Percentiles rank a stretch among this genome's conserved stretches.
These are phyloP conservation scores for Sporothrix phasma DNA, from an alignment of 2,329 filamentous ascomycete genomes.

Conservation along the genomic window DNA sequence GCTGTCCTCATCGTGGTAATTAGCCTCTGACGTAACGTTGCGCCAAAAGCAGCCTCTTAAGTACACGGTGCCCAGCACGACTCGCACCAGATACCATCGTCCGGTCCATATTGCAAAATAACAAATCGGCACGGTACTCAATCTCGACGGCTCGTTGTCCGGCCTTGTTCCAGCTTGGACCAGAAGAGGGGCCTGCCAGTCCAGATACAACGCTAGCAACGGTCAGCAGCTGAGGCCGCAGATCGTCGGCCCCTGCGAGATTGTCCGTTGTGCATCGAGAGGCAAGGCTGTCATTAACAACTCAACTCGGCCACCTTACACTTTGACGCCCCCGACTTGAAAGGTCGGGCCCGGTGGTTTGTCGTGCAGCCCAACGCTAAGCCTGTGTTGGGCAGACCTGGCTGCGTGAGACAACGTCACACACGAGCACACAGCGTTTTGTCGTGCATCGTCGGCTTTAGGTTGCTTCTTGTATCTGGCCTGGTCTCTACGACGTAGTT, in stretches of 20 bases:
- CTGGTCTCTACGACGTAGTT: neutral
- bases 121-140: neutral
- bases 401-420: conserved; percentile 12
- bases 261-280: neutral
- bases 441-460: neutral
- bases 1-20: neutral
- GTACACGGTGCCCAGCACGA: neutral
- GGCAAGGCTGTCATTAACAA: conserved; percentile 4
- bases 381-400: neutral
- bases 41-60: conserved; percentile 7
- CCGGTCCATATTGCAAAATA: neutral
- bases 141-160: neutral
- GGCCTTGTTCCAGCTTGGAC: neutral
- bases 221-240: neutral
- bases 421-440: conserved; percentile 2
- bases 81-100: neutral
- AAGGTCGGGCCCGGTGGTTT: neutral
- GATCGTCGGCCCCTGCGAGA: neutral
- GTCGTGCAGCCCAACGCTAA: neutral
- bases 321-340: neutral
- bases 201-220: conserved; percentile 6
- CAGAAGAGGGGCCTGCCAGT: neutral
- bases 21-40: conserved; percentile 20
- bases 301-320: neutral
- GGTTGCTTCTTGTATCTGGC: neutral